Base-by-base conservation (phyloP, 2,329 filamentous ascomycete species). In the Xylogone sp. region DNA sequence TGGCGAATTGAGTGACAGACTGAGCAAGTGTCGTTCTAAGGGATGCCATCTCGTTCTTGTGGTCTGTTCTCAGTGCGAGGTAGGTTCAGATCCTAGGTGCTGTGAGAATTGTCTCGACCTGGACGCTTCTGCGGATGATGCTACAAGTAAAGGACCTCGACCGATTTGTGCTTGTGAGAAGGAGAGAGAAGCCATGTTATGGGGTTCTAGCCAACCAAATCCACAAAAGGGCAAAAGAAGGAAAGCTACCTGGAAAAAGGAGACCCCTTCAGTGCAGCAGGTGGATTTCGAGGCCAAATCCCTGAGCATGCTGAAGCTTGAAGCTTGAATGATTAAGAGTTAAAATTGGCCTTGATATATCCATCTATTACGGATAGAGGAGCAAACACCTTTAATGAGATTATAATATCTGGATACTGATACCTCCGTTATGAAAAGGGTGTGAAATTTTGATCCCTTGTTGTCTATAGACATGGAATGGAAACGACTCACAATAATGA, bases 11-110 rank as follows among this genome's bases (percentile, higher is more conserved):
- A 57, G 55, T 18, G 62, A 63, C 45, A 59, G 57, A 22, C 46
- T 67, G 53, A 60, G 63, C 46, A 67, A 67, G 51, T 67, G 65
- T 48, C 53, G 52, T 3, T 61, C 62, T 1, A 51, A 46, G 21
- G 60, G 59, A 1, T 67, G 65, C 22, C 64, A 67, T 56, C 53
- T 67, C 9, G 54, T 67, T 6, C 56, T 67, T 3, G 64, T 67
- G 5, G 49, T 66, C 16, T 67, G 65, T 51, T 50, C 53, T 21
- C n/a, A 27, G 13, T 67, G 64, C 45, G 59, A 65, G 24, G 21
- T 47, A n/a, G 49, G 48, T 12, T 43, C 10, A 12, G 53, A 58
- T 31, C 52, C 56, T 3, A 61, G 58, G 34, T 67, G 65, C 44
- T 67, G 65, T 46, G 43, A 51, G 42, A 61, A 53, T 45, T 67